Evolutionary conservation across 78 protist species (phyloP).

Genomic region (Dictyostelium discoideum): dicty_2.7 NC_007091.3:2806001-2806500

Average conservation of each 20-base stretch:
- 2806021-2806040: too few species aligned
- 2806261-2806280: conserved; percentile 63
- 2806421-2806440: background rate
- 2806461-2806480: background rate
- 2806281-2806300: conserved; percentile 77
- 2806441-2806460: background rate
- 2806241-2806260: conserved; percentile 56
- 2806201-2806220: conserved; percentile 79
- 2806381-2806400: conserved; percentile 11
- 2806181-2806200: conserved; percentile 87
- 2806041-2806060: too few species aligned
- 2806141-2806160: too few species aligned
- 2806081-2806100: too few species aligned
- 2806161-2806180: conserved; percentile 41
- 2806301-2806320: conserved; percentile 88
- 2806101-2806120: too few species aligned
- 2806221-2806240: conserved; percentile 87
- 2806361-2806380: conserved; percentile 66
- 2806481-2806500: too few species aligned
- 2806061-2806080: too few species aligned
- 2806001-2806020: too few species aligned
- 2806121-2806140: too few species aligned
- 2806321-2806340: conserved; percentile 88
- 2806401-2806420: background rate
- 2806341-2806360: conserved; percentile 85